phyloP scores from a whole-genome alignment of 1,284 basidiomycete species.

The Leccinum subrobustum region DNA sequence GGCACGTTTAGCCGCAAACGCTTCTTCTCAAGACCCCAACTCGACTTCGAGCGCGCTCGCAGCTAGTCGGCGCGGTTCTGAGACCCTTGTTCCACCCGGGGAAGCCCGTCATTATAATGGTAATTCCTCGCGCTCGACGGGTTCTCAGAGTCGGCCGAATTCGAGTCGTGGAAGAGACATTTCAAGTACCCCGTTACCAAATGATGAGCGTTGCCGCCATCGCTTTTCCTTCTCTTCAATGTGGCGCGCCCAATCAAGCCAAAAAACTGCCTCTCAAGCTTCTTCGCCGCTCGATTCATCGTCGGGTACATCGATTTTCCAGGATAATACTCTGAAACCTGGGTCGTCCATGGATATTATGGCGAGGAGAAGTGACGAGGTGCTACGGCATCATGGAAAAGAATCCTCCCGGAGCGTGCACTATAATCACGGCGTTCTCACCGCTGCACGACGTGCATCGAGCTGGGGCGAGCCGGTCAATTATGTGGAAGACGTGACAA shows the following conservation, averaged over 20 bases:
- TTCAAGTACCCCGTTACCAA: constrained; percentile 18
- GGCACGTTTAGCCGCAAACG: constrained; percentile 29
- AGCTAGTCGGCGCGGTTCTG: constrained; percentile 18
- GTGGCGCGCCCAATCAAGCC: constrained; percentile 21
- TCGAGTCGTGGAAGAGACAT: constrained; percentile 27
- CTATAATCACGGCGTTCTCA: constrained; percentile 32
- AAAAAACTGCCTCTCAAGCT: constrained; percentile 26
- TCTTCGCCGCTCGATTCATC: constrained; percentile 33
- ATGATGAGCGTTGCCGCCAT: constrained; percentile 24
- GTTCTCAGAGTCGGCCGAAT: constrained; percentile 22
- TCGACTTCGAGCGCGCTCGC: constrained; percentile 12
- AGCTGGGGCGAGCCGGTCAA: constrained; percentile 55
- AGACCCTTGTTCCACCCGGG: constrained; percentile 11
- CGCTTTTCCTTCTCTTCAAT: constrained; percentile 33
- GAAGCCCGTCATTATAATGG: constrained; percentile 10
- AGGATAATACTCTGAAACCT: constrained; percentile 16
- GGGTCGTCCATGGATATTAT: constrained; percentile 25
- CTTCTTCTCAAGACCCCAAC: constrained; percentile 19
- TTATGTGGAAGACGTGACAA: constrained; percentile 51
- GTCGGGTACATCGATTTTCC: constrained; percentile 28
- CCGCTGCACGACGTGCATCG: constrained; percentile 54
- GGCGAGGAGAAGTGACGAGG: constrained; percentile 36
- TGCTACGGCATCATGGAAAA: constrained; percentile 29
- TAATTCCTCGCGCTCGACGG: constrained; percentile 18
- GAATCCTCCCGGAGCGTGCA: constrained; percentile 26